Evolutionary conservation across 2,329 filamentous ascomycete genomes (phyloP), one percentile per base, ranked within the genome.

Genomic region (Pezicula radicicola): DNA sequence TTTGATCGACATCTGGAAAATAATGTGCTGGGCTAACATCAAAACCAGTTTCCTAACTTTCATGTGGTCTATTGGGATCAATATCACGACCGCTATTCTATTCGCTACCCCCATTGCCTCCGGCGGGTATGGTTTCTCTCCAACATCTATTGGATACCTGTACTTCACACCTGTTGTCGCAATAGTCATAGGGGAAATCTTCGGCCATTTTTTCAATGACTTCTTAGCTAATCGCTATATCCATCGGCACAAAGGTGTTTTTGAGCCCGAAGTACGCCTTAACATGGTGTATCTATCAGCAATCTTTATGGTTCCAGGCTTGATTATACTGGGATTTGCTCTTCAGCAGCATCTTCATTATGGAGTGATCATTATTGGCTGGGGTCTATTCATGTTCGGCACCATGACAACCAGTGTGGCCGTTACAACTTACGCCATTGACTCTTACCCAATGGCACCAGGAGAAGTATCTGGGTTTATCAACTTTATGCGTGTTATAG

Each of bases 151-250:
- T 28, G 58, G 55, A 13, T 60, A 54, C 33, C 52, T 60, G 25
- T 66, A 64, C 54, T 62, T 66, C 48, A 62, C 62, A 4, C 63
- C 63, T 8, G 54, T 66, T 16, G 51, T 64, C 3, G 60, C 53
- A 2, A 60, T 60, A 5, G 40, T 53, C 6, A 46, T 62, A 18
- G 64, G 61, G n/a, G 64, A 67, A 49, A 10, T 59, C 10, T 59
- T 62, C 27, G 63, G 65, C 7, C 61, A 65, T 36, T 63, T 52
- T 48, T 61, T 66, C 46, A 65, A 67, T 46, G 63, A 67, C 44
- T 63, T 48, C 36, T 53, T 65, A 4, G 59, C 59, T 6, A 61
- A 60, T n/a, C 48, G 52, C 27, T 67, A 65, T 28, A 54, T 58
- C n/a, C 53, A 54, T 21, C 51, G 40, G 15, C 55, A 64, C 49